Conservation (phyloP, 305 asterid genomes). For the Plantago coronopus region DNA sequence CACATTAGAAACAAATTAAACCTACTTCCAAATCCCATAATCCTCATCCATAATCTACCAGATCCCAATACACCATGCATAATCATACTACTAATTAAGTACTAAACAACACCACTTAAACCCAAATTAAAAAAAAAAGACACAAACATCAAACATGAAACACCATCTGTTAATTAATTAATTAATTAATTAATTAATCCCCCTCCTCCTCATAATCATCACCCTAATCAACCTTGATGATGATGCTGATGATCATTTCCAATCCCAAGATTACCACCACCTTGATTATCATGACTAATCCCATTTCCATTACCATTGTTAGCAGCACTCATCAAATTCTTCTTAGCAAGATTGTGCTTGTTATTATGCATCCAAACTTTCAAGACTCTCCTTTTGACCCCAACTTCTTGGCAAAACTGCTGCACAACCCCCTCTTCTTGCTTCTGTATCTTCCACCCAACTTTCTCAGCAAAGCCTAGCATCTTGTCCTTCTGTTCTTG, state of each 20-base stretch:
- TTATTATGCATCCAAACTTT: constrained; percentile 58
- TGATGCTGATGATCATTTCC: background rate
- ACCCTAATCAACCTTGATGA: background rate
- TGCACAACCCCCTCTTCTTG: constrained; percentile 46
- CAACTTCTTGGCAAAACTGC: constrained; percentile 40
- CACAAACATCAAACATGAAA: constrained; percentile 4
- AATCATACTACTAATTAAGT: no score
- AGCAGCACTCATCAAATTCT: background rate
- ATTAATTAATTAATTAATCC: no score
- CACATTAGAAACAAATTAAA: constrained; percentile 8
- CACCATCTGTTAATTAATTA: background rate
- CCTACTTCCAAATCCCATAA: constrained; percentile 4
- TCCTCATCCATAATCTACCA: background rate
- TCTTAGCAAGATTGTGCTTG: constrained; percentile 36
- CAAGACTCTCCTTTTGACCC: constrained; percentile 39
- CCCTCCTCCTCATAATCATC: background rate
- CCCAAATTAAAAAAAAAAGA: background rate
- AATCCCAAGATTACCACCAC: background rate
- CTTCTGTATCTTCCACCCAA: constrained; percentile 53
- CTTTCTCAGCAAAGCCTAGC: constrained; percentile 34
- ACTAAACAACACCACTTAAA: background rate
- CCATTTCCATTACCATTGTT: background rate
- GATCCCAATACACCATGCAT: background rate
- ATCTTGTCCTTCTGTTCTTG: constrained; percentile 52
- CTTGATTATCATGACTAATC: no score